Conservation (phyloP, 177 flowering plant species). For the Vitis hybrid region DNA sequence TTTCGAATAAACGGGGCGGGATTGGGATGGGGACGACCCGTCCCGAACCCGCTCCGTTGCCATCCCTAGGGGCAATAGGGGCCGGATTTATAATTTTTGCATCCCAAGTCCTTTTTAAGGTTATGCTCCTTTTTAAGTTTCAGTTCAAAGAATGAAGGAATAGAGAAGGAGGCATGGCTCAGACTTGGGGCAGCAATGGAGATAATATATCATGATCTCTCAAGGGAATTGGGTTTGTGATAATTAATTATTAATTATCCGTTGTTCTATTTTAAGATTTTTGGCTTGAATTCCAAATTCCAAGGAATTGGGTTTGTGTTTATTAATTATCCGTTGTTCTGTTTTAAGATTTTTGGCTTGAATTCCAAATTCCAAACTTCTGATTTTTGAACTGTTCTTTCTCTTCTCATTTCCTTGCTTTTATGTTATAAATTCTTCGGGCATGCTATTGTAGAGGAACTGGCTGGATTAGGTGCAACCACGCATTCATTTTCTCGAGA, state of each 20-base stretch:
- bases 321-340: too few relatives aligned
- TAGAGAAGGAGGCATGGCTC: background rate
- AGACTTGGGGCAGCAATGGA: background rate
- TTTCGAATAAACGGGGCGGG: accelerated
- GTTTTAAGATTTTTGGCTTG: background rate
- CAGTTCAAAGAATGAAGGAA: too few relatives aligned
- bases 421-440: background rate
- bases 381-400: background rate
- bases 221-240: background rate
- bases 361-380: background rate
- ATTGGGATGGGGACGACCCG: accelerated
- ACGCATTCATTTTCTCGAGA: background rate
- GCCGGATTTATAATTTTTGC: too few relatives aligned
- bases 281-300: too few relatives aligned
- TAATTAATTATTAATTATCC: too few relatives aligned
- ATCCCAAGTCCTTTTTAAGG: too few relatives aligned
- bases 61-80: too few relatives aligned
- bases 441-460: background rate
- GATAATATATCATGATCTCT: background rate
- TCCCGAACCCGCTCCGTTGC: too few relatives aligned
- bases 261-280: too few relatives aligned
- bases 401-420: background rate
- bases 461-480: background rate
- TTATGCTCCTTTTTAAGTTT: too few relatives aligned
- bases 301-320: background rate